Evolutionary conservation across 164 flowering plant species (phyloP), one percentile per base, ranked within the genome.

Genomic region (Tinospora cordifolia): DNA sequence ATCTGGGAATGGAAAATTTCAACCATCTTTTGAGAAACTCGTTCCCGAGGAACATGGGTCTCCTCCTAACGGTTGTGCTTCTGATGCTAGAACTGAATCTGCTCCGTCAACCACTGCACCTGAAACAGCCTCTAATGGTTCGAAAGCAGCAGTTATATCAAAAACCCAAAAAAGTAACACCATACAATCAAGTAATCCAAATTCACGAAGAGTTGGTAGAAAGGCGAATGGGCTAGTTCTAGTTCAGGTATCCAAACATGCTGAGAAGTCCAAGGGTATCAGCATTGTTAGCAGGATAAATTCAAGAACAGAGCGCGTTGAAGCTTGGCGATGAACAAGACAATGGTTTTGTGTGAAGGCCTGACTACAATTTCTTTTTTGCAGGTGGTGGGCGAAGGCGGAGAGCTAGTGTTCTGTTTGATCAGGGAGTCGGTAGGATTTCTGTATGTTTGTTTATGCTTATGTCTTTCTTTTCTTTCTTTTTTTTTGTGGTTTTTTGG

Each of bases 251-350:
- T n/a, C 75, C 8, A 67, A 13, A 49, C 62, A 75, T 4, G 72
- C 74, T 8, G 88, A 83, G 73, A 87, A 83, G 74, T 66, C 80
- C 0, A 82, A 41, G 62, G 84, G 82, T 36, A 74, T 76, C 62
- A 78, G 84, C 83, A 88, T 84, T 66, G 72, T 87, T 47, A 84
- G 87, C 80, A 79, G 84, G 54, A 77, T 84, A 51, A 83, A 83
- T 68, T 83, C 89, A 39, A 79, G 83, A 72, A 70, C 63, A 5
- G 92, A 84, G 72, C 81, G 86, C 57, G 86, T 84, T n/a, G 90
- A 87, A 85, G 95, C 95, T 19, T 90, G 92, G 90, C 74, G 90
- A 21, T 89, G 77, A 85, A 75, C 6, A 9, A 85, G 76, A 83
- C 71, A 17, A 41, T 19, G 2, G 5, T 21, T 51, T 60, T 12